Base-by-base conservation (phyloP, 2,329 filamentous ascomycete species). In the Stemphylium beticola region DNA sequence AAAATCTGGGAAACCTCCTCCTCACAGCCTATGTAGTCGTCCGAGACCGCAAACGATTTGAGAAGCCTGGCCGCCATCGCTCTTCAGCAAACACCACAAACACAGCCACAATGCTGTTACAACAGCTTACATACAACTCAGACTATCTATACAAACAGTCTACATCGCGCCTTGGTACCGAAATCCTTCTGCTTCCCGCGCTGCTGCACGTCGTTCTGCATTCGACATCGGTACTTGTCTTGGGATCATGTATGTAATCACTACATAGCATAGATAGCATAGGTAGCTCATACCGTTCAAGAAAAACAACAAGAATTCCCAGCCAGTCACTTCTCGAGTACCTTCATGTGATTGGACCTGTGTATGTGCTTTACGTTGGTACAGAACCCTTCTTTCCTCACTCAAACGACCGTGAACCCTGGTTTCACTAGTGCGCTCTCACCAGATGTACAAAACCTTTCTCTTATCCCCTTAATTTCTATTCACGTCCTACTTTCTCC, bases 161-260 rank as follows among this genome's bases (percentile, higher is more conserved):
- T 34, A 8, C 15, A 7, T 14, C n/a, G 22, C 6, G 39, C 24
- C 14, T 31, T 41, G 38, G 11, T 29, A 14, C 38, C 38, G 26
- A 22, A 34, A 36, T 12, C 0, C 18, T 17, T 45, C 32, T 6
- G 42, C 8, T 36, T 12, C n/a, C 22, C 20, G 20, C 42, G 11
- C 31, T 36, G 4, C 32, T 26, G 20, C 32, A 15, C 20, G 7
- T 36, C n/a, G 12, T 17, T 22, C 18, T 4, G 18, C 32, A 22
- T 18, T 33, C 29, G 14, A 24, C 14, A 36, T 45, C 18, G 8
- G 20, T 45, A 17, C 42, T 45, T 33, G 32, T 45, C 32, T 45
- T 14, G 7, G 18, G 20, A 45, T 45, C 32, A 18, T 45, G 42
- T 45, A 45, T 45, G 31, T 36, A 36, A 45, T 18, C 42, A 45